phyloP scores from a whole-genome alignment of 2,329 filamentous ascomycete species.

The Fusarium brachygibbosum region DNA sequence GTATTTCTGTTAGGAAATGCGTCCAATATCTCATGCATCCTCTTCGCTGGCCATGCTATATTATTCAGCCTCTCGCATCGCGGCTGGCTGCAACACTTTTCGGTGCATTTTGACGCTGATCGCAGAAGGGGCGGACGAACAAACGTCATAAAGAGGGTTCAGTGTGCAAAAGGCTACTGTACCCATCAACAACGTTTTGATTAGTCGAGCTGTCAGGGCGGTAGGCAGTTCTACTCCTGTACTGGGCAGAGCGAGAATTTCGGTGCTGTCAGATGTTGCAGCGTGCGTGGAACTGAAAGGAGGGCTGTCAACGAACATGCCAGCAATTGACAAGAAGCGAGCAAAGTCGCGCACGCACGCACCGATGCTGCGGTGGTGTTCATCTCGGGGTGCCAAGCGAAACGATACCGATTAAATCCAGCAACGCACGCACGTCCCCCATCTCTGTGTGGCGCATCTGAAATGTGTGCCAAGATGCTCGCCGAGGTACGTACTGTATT shows the following conservation, averaged over 20 bases:
- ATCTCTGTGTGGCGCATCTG: slow-evolving; percentile 36
- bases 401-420: slow-evolving; percentile 44
- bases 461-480: slow-evolving; percentile 33
- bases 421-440: slow-evolving; percentile 35
- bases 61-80: slow-evolving; percentile 7
- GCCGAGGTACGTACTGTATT: slow-evolving; percentile 29
- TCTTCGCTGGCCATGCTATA: slow-evolving; percentile 1
- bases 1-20: not conserved
- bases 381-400: slow-evolving; percentile 43
- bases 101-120: slow-evolving; percentile 12
- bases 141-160: slow-evolving; percentile 18
- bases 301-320: slow-evolving; percentile 2
- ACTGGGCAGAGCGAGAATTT: not conserved
- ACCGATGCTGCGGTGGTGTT: slow-evolving; percentile 32
- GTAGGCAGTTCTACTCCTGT: not conserved
- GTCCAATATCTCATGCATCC: not conserved
- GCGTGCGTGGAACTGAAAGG: not conserved
- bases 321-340: slow-evolving; percentile 14
- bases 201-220: slow-evolving; percentile 2
- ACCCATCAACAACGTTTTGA: slow-evolving; percentile 8
- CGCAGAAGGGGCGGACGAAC: slow-evolving; percentile 2
- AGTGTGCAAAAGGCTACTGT: not conserved
- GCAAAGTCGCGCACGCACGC: slow-evolving; percentile 40
- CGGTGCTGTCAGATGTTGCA: slow-evolving; percentile 1
- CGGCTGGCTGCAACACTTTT: slow-evolving; percentile 4